Percentiles rank a stretch among this genome's conserved stretches.
phyloP scores from a whole-genome alignment of 257 asterid species.

The Solanum appendiculatum region DNA sequence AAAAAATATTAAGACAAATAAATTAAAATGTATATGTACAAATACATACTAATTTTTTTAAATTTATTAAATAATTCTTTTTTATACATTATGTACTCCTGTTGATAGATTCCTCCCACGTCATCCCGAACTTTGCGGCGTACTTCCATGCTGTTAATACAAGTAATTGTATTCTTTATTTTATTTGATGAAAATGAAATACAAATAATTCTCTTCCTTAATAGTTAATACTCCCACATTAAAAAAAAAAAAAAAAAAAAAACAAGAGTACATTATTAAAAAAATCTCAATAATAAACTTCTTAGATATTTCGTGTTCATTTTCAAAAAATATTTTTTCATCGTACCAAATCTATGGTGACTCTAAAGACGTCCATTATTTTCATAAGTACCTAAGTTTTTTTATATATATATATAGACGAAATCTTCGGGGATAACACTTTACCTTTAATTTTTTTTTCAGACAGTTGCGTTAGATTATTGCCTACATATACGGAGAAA shows the following conservation, averaged over 20 bases:
- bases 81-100: neutral
- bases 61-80: too few species aligned
- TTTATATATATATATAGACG: neutral
- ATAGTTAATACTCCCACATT: neutral
- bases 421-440: neutral
- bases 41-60: too few species aligned
- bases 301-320: neutral
- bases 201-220: neutral
- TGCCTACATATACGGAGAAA: constrained; percentile 1
- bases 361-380: neutral
- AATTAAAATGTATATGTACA: too few species aligned
- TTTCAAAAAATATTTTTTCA: neutral
- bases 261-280: neutral
- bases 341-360: neutral
- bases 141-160: neutral
- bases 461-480: neutral
- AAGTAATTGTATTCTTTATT: neutral
- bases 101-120: neutral
- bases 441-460: neutral
- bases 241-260: too few species aligned
- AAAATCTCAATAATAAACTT: neutral
- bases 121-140: constrained; percentile 11
- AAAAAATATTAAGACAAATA: too few species aligned
- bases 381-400: neutral
- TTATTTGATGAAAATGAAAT: neutral